phyloP scores from a whole-genome alignment of 73 alveolate genomes.

The Tetrahymena elliotti region DNA sequence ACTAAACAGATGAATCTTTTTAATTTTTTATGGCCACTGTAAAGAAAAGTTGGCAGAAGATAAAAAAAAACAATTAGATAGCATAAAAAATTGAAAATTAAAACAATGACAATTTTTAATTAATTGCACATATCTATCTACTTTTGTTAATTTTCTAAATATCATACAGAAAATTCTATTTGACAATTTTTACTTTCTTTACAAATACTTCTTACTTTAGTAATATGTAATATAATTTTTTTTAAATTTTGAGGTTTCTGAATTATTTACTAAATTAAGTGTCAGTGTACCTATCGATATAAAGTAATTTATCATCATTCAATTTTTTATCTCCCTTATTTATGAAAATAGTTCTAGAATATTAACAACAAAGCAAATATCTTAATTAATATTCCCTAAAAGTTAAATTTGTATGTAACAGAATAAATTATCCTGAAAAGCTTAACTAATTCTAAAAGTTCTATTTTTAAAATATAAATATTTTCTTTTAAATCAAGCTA shows the following conservation, averaged over 20 bases:
- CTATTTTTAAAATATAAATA: no score
- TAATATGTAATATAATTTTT: neutral
- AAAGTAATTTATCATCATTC: no score
- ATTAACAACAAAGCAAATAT: no score
- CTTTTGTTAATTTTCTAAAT: neutral
- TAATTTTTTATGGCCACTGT: neutral
- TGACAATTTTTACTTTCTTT: neutral
- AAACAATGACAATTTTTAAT: neutral
- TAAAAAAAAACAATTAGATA: no score
- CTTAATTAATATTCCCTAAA: neutral
- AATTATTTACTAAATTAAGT: neutral
- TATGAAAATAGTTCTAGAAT: neutral
- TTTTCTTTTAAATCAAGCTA: neutral
- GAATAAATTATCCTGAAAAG: neutral
- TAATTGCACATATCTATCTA: neutral
- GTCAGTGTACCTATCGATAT: neutral
- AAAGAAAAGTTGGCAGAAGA: neutral
- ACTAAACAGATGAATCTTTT: neutral
- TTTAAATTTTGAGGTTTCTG: neutral
- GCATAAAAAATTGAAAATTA: no score
- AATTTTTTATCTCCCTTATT: neutral
- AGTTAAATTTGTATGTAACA: neutral
- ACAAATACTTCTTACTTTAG: neutral
- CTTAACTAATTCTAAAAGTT: neutral
- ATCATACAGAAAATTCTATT: neutral